Evolutionary conservation across 257 asterid species (phyloP), one percentile per base, ranked within the genome.

Genomic region (Buddleja alternifolia): DNA sequence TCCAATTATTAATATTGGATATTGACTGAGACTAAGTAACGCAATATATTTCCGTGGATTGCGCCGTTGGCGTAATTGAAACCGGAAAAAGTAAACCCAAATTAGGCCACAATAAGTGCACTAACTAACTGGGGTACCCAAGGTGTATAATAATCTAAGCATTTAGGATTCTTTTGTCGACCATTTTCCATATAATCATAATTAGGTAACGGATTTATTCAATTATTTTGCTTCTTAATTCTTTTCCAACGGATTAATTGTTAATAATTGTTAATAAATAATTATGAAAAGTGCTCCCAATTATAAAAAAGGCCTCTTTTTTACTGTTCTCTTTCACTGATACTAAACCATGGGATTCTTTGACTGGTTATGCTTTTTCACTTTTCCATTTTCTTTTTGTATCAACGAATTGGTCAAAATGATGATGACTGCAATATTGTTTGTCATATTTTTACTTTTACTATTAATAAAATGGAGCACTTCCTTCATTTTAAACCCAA

Each of bases 231-330:
- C 67, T 17, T 46, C 46, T 21, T 24, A 14, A 62, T 16, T 61
- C 59, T 37, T 54, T 63, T 73, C 50, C 5, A 71, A 64, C 76
- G 64, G 74, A 42, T 71, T n/a, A n/a, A n/a, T n/a, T n/a, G n/a
- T n/a, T n/a, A n/a, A n/a, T n/a, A n/a, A n/a, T n/a, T 50, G 63
- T 54, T 76, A 65, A 54, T 63, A 11, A 65, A 54, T 63, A 11
- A 73, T 59, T 15, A 36, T 11, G 10, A 7, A 48, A 69, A 63
- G 64, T 60, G 53, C 36, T 47, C 65, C 52, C 2, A 52, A 15
- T 46, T 17, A n/a, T n/a, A n/a, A n/a, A n/a, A 47, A 69, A 63
- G 46, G 17, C 1, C 42, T 6, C 61, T 70, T 63, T 73, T 70
- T 42, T 45, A 51, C 56, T 52, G 21, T 48, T 23, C 21, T 19